Conservation (phyloP, 352 stramenopile species). For the Phytopythium aichiense region DNA sequence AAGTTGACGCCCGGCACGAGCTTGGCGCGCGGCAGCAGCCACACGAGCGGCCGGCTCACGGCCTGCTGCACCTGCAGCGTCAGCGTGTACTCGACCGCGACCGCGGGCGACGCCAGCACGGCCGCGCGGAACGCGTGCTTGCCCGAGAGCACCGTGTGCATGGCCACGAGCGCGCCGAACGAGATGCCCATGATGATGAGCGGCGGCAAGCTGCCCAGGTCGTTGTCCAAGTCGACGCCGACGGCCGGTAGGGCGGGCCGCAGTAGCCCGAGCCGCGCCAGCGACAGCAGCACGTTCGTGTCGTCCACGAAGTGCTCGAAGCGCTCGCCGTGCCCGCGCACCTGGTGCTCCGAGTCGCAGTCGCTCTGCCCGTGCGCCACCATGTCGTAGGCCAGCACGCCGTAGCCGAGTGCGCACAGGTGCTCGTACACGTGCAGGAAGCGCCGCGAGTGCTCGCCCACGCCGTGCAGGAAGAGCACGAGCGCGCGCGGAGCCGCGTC, state of each 20-base stretch:
- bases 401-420: conserved; percentile 35
- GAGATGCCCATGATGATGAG: conserved; percentile 65
- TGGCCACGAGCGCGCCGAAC: conserved; percentile 56
- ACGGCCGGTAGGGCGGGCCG: not conserved
- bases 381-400: conserved; percentile 65
- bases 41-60: conserved; percentile 34
- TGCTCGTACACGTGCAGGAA: conserved; percentile 54
- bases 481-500: conserved; percentile 30
- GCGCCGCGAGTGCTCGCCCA: conserved; percentile 60
- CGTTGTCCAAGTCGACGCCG: not conserved
- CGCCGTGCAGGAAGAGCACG: conserved; percentile 61
- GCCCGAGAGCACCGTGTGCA: conserved; percentile 49
- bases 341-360: conserved; percentile 18
- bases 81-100: conserved; percentile 58
- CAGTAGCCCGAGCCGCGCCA: conserved; percentile 33
- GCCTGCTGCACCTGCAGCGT: conserved; percentile 34
- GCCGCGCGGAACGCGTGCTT: conserved; percentile 40
- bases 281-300: conserved; percentile 52
- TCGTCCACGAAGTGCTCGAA: conserved; percentile 70
- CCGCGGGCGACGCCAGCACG: conserved; percentile 50
- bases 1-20: conserved; percentile 58
- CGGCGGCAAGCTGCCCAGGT: conserved; percentile 15
- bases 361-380: conserved; percentile 53
- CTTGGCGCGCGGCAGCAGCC: conserved; percentile 35
- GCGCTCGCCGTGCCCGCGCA: conserved; percentile 42